These are phyloP conservation scores for Kuraishia molischiana DNA, from an alignment of 805 yeast genomes.

Conservation along the genomic window DNA sequence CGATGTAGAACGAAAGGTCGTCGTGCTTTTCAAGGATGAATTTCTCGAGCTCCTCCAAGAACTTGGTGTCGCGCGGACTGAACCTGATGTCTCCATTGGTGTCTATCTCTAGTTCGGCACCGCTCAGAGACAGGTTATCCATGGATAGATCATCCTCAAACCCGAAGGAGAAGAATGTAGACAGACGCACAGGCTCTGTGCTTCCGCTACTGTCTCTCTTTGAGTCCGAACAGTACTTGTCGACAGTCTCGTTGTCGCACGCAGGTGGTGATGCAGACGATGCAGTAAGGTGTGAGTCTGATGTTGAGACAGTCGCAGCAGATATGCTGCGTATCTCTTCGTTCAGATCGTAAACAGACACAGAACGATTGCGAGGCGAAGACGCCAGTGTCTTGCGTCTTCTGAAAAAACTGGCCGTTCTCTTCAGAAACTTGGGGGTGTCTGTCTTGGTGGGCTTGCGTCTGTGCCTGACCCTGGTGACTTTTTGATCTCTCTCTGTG, in stretches of 20 bases:
- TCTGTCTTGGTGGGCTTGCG: background rate
- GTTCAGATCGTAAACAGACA: background rate
- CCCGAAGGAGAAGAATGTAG: constrained; percentile 2
- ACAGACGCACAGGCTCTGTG: background rate
- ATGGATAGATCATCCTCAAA: constrained; percentile 1
- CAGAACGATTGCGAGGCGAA: background rate
- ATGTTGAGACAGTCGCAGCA: constrained; percentile 26
- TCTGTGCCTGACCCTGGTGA: background rate
- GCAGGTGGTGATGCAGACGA: background rate
- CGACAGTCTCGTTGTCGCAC: background rate
- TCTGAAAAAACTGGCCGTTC: background rate
- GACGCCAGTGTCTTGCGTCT: background rate
- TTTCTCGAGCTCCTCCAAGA: constrained; percentile 8
- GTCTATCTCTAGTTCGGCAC: background rate
- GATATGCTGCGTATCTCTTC: constrained; percentile 5
- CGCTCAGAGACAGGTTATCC: background rate
- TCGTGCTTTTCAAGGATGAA: constrained; percentile 17
- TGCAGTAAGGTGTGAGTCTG: background rate
- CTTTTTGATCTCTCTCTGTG: background rate
- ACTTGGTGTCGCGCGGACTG: constrained; percentile 13
- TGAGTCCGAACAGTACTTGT: background rate
- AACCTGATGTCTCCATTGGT: background rate
- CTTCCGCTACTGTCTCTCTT: background rate
- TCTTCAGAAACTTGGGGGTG: background rate
- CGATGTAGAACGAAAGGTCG: constrained; percentile 16